Conservation (phyloP, 192 early-diverging fungal species). For the Coemansia aciculifera region DNA sequence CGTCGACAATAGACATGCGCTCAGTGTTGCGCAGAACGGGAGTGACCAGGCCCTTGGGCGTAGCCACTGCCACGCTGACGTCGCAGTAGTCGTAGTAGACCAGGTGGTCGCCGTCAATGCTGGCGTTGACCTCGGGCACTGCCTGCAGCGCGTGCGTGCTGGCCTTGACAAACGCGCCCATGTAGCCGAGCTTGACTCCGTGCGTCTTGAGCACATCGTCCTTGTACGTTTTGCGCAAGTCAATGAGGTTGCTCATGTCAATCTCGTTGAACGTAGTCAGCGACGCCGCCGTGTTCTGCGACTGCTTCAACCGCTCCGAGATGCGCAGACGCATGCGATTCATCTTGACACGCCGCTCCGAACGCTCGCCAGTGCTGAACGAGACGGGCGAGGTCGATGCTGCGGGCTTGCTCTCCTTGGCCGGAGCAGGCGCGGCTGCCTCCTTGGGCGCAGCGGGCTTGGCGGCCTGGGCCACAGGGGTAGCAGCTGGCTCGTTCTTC, state of each 20-base stretch:
- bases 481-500: conserved; percentile 47
- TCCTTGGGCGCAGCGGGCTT: conserved; percentile 29
- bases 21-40: conserved; percentile 94
- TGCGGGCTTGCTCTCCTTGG: conserved; percentile 23
- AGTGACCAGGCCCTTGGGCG: conserved; percentile 98
- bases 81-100: conserved; percentile 96
- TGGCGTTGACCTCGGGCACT: conserved; percentile 91
- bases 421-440: conserved; percentile 23
- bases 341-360: conserved; percentile 82
- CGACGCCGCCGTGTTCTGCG: conserved; percentile 94
- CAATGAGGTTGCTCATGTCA: conserved; percentile 95
- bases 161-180: conserved; percentile 97
- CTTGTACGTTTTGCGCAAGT: conserved; percentile 91
- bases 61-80: conserved; percentile 94
- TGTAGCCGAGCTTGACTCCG: conserved; percentile 96
- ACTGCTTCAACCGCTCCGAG: conserved; percentile 92
- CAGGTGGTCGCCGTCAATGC: conserved; percentile 89
- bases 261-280: conserved; percentile 99
- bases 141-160: conserved; percentile 80
- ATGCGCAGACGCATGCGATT: conserved; percentile 96
- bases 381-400: conserved; percentile 19
- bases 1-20: conserved; percentile 78
- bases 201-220: conserved; percentile 91
- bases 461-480: conserved; percentile 35
- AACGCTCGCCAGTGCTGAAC: conserved; percentile 35